phyloP scores from a whole-genome alignment of 2,329 filamentous ascomycete genomes.

The Alternaria ethzedia region DNA sequence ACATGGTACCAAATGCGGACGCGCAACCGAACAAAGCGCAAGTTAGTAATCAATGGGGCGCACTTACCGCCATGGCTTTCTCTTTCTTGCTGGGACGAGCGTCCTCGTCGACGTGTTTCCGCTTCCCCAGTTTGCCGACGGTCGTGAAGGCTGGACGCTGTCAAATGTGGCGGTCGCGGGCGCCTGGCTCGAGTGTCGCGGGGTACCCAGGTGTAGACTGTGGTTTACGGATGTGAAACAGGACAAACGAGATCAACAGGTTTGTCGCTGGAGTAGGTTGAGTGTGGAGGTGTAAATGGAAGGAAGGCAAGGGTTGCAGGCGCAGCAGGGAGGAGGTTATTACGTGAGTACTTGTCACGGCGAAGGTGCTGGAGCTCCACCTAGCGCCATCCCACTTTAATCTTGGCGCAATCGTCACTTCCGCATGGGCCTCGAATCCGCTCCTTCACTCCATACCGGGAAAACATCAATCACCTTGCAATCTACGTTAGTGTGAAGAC shows the following conservation, averaged over 20 bases:
- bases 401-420: slow-evolving; percentile 18
- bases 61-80: slow-evolving; percentile 52
- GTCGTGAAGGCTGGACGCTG: slow-evolving; percentile 30
- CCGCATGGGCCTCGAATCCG: neutral
- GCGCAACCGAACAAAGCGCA: slow-evolving; percentile 16
- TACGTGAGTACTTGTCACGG: slow-evolving; percentile 21
- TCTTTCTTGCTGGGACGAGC: slow-evolving; percentile 50
- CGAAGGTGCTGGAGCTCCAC: slow-evolving; percentile 33
- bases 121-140: slow-evolving; percentile 53
- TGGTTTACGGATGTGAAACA: neutral
- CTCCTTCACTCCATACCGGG: neutral
- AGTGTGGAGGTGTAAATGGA: slow-evolving; percentile 5
- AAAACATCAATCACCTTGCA: neutral
- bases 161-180: slow-evolving; percentile 25
- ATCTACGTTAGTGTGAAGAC: neutral
- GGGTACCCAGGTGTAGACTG: slow-evolving; percentile 13
- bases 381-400: slow-evolving; percentile 17
- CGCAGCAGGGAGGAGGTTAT: slow-evolving; percentile 19
- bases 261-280: slow-evolving; percentile 1
- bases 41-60: neutral
- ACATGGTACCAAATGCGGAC: slow-evolving; percentile 9
- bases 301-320: slow-evolving; percentile 1
- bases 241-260: slow-evolving; percentile 9
- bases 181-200: slow-evolving; percentile 15
- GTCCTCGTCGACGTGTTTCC: slow-evolving; percentile 48